Conservation (phyloP, 345 rosid genomes). For the Eucalyptus cloeziana region DNA sequence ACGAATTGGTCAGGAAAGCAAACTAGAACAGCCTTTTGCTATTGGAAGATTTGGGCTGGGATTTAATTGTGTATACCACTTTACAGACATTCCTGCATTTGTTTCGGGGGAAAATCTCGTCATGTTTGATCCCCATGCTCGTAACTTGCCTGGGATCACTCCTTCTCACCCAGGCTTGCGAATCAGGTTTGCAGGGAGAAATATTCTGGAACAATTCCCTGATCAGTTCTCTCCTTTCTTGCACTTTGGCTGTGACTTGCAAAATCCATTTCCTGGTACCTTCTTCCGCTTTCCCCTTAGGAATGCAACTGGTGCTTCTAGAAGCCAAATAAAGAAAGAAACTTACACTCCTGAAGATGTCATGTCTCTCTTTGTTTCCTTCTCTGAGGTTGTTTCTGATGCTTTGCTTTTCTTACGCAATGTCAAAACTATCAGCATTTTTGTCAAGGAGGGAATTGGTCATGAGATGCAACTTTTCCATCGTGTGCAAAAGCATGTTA, state of each 20-base stretch:
- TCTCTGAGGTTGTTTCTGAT: conserved; percentile 67
- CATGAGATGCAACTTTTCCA: conserved; percentile 73
- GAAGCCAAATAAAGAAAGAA: conserved; percentile 86
- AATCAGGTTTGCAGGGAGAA: conserved; percentile 77
- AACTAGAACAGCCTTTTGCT: conserved; percentile 90
- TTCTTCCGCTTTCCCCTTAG: conserved; percentile 96
- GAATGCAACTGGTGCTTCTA: conserved; percentile 49
- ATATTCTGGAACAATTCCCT: conserved; percentile 89
- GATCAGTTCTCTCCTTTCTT: conserved; percentile 92
- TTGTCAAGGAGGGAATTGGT: conserved; percentile 75
- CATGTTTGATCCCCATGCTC: conserved; percentile 98
- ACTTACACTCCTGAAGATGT: conserved; percentile 81
- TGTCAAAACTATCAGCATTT: conserved; percentile 66
- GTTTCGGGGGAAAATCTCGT: conserved; percentile 96
- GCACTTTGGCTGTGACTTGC: conserved; percentile 92
- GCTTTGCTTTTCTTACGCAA: conserved; percentile 73
- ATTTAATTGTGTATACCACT: conserved; percentile 96
- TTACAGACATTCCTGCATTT: conserved; percentile 85
- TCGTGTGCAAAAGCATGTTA: conserved; percentile 47
- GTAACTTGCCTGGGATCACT: conserved; percentile 84
- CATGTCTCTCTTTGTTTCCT: conserved; percentile 69
- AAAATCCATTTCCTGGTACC: conserved; percentile 75
- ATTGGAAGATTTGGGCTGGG: conserved; percentile 97
- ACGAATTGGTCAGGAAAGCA: conserved; percentile 97
- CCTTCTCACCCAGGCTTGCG: conserved; percentile 98